Conservation (phyloP, 768 basidiomycete species). For the Pleurotus salmoneostramineus region DNA sequence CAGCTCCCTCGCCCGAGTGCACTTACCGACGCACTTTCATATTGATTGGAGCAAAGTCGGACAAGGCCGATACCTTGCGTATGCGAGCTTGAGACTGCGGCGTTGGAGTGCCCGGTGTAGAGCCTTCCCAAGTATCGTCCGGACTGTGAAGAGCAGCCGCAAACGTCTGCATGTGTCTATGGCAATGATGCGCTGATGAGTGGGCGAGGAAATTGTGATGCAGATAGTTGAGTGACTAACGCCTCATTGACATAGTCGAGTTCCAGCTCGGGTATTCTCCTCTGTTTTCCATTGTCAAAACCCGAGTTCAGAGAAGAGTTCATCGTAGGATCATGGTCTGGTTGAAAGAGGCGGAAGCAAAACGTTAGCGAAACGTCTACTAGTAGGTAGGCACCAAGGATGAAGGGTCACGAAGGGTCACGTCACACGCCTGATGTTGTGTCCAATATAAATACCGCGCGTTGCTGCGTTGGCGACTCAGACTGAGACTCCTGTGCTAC, state of each 20-base stretch:
- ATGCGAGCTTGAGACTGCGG: slow-evolving; percentile 40
- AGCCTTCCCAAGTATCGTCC: slow-evolving; percentile 29
- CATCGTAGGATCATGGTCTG: slow-evolving; percentile 2
- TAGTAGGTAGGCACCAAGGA: not conserved
- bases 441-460: no score
- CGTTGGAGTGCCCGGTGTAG: slow-evolving; percentile 35
- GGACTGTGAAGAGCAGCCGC: slow-evolving; percentile 57
- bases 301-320: not conserved
- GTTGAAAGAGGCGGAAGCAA: not conserved
- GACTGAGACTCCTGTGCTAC: no score
- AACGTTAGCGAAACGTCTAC: not conserved
- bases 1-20: not conserved
- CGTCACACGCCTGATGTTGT: no score
- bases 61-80: slow-evolving; percentile 77
- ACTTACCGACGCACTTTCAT: slow-evolving; percentile 71
- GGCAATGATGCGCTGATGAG: not conserved
- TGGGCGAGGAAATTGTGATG: not conserved
- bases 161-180: slow-evolving; percentile 67
- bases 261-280: slow-evolving; percentile 24
- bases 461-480: no score
- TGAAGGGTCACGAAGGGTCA: not conserved
- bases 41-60: slow-evolving; percentile 90
- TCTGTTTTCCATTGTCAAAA: not conserved
- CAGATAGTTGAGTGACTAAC: slow-evolving; percentile 29
- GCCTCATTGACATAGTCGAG: slow-evolving; percentile 67